phyloP scores from a whole-genome alignment of 306 rosid genomes.

The Arachis hypogaea region DNA sequence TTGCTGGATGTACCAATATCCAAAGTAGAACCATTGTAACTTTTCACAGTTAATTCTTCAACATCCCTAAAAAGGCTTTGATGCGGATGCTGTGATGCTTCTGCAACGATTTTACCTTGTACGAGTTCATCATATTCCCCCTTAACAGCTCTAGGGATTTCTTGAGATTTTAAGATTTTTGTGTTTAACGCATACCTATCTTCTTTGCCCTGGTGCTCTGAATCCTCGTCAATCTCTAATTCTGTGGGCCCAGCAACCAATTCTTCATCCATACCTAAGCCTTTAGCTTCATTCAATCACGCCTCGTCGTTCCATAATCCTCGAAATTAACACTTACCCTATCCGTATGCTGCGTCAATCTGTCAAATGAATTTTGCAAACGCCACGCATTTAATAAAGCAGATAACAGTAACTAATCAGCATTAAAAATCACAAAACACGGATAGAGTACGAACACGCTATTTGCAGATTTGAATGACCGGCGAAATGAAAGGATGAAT shows the following conservation, averaged over 20 bases:
- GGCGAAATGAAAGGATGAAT: too few species aligned
- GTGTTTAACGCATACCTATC: constrained; percentile 47
- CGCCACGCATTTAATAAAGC: constrained; percentile 2
- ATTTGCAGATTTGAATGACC: constrained; percentile 27
- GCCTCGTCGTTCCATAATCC: constrained; percentile 31
- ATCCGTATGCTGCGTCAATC: constrained; percentile 20
- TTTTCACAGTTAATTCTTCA: constrained; percentile 67
- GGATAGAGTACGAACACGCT: neutral
- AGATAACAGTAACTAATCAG: neutral
- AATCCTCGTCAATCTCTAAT: constrained; percentile 52
- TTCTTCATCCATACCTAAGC: constrained; percentile 64
- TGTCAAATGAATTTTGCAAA: constrained; percentile 21
- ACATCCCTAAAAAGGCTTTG: constrained; percentile 48
- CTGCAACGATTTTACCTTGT: constrained; percentile 48
- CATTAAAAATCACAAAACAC: neutral
- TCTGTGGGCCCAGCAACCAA: constrained; percentile 57
- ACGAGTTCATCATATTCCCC: constrained; percentile 47
- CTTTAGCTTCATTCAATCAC: constrained; percentile 46
- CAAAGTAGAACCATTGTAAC: constrained; percentile 57
- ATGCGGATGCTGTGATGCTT: constrained; percentile 50
- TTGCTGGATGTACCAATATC: constrained; percentile 68
- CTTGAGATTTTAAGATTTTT: constrained; percentile 50
- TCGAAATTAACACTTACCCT: constrained; percentile 33
- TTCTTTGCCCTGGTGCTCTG: constrained; percentile 59
- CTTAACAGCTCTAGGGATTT: constrained; percentile 42